These are phyloP conservation scores for Teratosphaeria destructans DNA, from an alignment of 2,329 filamentous ascomycete species.

Conservation along the genomic window DNA sequence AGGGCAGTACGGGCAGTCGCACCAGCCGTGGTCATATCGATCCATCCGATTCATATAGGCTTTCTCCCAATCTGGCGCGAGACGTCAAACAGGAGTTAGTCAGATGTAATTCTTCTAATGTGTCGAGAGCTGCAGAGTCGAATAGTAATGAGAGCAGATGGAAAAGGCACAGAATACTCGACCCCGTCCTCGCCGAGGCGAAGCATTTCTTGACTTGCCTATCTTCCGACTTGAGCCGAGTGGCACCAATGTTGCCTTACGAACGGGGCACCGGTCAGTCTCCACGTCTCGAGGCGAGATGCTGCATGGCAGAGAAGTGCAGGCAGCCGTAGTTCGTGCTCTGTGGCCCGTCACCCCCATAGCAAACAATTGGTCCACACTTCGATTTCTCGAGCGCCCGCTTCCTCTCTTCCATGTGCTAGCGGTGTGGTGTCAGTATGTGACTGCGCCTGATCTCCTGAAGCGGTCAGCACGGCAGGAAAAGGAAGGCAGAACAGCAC, in stretches of 20 bases:
- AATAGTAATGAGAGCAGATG: not conserved
- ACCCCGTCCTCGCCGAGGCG: not conserved
- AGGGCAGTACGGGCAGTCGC: not conserved
- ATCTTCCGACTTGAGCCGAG: not conserved
- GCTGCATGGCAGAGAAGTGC: not conserved
- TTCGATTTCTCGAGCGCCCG: not conserved
- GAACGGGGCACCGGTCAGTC: not conserved
- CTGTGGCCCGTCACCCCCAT: not conserved
- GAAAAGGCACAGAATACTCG: not conserved
- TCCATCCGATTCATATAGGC: not conserved
- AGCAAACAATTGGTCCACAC: not conserved
- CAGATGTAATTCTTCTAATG: too few species aligned
- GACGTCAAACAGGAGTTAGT: not conserved
- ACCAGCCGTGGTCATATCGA: not conserved
- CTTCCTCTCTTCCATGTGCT: not conserved
- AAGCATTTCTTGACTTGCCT: not conserved
- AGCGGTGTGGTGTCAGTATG: not conserved
- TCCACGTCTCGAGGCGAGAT: not conserved
- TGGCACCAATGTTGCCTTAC: not conserved
- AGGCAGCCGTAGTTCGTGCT: not conserved
- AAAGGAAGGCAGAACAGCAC: not conserved
- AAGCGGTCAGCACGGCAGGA: not conserved
- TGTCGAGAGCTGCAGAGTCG: not conserved
- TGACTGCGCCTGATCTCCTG: not conserved
- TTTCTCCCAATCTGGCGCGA: not conserved